Conservation (phyloP, 2,329 filamentous ascomycete species). For the Alternaria tenuissima region DNA sequence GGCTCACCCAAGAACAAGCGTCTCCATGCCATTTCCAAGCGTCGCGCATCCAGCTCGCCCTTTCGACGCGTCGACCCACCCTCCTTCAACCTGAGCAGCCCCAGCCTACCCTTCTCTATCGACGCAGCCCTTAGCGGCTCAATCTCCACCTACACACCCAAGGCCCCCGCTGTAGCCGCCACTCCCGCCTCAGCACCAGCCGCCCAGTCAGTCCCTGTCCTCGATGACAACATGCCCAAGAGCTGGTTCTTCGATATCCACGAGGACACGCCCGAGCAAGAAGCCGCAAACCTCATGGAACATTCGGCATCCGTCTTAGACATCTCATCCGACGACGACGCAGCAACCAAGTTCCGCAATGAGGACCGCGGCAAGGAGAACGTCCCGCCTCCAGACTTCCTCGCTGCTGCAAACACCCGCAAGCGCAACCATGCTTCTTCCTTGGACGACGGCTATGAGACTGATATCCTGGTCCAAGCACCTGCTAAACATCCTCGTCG, state of each 20-base stretch:
- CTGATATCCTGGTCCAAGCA: slow-evolving; percentile 23
- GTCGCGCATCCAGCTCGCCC: slow-evolving; percentile 68
- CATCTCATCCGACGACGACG: slow-evolving; percentile 87
- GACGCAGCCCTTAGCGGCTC: slow-evolving; percentile 83
- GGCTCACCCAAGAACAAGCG: slow-evolving; percentile 80
- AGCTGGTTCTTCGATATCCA: slow-evolving; percentile 93
- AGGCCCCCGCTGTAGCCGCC: slow-evolving; percentile 43
- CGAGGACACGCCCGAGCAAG: slow-evolving; percentile 88
- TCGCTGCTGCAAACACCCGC: slow-evolving; percentile 27
- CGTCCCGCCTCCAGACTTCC: slow-evolving; percentile 71
- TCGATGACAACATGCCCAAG: slow-evolving; percentile 65
- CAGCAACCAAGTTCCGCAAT: slow-evolving; percentile 62
- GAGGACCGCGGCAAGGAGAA: slow-evolving; percentile 87
- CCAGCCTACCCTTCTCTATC: slow-evolving; percentile 76
- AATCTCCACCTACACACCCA: slow-evolving; percentile 68
- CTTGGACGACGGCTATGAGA: slow-evolving; percentile 20
- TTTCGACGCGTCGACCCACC: slow-evolving; percentile 77
- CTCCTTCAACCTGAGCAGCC: slow-evolving; percentile 60
- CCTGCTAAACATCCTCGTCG: slow-evolving; percentile 40
- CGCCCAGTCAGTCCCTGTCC: slow-evolving; percentile 24
- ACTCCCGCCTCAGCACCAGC: slow-evolving; percentile 51
- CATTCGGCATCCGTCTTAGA: slow-evolving; percentile 88
- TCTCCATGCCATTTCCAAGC: slow-evolving; percentile 71
- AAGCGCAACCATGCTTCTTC: slow-evolving; percentile 7
- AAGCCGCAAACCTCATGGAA: slow-evolving; percentile 91